Base-by-base conservation (phyloP, 306 rosid genomes). In the Sesbania bispinosa region DNA sequence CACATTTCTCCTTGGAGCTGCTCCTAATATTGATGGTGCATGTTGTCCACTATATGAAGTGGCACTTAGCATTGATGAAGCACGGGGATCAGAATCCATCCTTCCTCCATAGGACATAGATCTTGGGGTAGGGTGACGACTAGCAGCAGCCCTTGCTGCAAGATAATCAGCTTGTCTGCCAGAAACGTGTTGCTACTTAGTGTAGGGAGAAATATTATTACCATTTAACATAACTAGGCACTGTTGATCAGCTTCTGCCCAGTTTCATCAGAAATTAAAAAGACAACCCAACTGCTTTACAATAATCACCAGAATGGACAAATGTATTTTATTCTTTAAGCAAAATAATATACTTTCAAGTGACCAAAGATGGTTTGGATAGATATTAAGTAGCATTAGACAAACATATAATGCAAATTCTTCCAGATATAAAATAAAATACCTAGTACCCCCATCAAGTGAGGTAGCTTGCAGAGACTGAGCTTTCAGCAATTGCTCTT, bases 151-250 rank as follows among this genome's bases (percentile, higher is more conserved):
- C 72, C 97, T 89, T 75, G 89, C 96, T 86, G 97, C 88, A 79
- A 94, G 93, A 85, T 94, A 94, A 77, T 94, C 99, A 77, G 86
- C 68, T 88, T 86, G 97, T 94, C 99, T 94, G 99, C 99, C 96
- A 94, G 90, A 94, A 94, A 93, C 69, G 87, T 77, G 86, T 81
- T 80, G 93, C 91, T 87, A 79, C 99, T 94, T 85, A 94, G 99
- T 85, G 88, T 75, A 72, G 79, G 77, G 67, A 89, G 84, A 85
- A 86, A 94, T 54, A 91, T 77, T 81, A 64, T 69, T 81, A 83
- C 85, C 83, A 88, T 84, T 87, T 84, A 81, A 75, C 43, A 83
- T n/a, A n/a, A n/a, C n/a, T n/a, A n/a, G n/a, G n/a, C n/a, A n/a
- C n/a, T n/a, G n/a, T n/a, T n/a, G n/a, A n/a, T 77, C 82, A 87